A percentile compares a stretch with the other conserved stretches of the same genome.
Evolutionary conservation across 2,329 filamentous ascomycete genomes (phyloP).

Genomic region (Exophiala alcalophila): DNA sequence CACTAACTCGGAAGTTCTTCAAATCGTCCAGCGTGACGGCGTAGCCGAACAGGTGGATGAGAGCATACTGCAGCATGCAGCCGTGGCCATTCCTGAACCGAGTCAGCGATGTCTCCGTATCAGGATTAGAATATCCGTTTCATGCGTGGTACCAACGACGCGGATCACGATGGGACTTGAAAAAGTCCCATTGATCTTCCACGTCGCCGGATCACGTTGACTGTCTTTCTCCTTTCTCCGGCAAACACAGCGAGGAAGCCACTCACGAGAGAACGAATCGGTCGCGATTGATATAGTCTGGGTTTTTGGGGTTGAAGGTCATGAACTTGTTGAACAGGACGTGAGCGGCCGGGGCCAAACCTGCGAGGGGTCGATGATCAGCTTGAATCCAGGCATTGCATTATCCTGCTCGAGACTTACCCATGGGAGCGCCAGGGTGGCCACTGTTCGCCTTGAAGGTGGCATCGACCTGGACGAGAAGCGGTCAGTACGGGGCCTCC

Average conservation of each 20-base stretch:
- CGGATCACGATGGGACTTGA: too few relatives aligned
- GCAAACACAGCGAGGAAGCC: too few relatives aligned
- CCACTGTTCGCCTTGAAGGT: conserved; percentile 94
- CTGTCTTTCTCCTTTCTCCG: too few relatives aligned
- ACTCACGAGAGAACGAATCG: conserved; percentile 98
- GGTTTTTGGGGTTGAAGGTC: conserved; percentile 99
- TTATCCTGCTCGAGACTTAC: conserved; percentile 14
- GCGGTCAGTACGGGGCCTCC: conserved; percentile 11
- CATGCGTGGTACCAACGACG: too few relatives aligned
- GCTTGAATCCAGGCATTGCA: too few relatives aligned
- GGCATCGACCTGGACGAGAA: conserved; percentile 77
- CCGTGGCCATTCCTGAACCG: conserved; percentile 83
- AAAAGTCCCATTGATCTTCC: too few relatives aligned
- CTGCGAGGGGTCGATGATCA: too few relatives aligned
- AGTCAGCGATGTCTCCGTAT: conserved; percentile 14
- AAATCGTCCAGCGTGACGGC: conserved; percentile 81
- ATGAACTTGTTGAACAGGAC: conserved; percentile 99
- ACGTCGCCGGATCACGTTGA: too few relatives aligned
- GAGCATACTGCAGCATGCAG: conserved; percentile 98
- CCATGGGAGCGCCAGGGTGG: conserved; percentile 97
- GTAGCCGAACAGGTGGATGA: conserved; percentile 96
- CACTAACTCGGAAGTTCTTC: conserved; percentile 88
- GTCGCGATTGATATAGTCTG: conserved; percentile 94
- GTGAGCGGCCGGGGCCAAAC: conserved; percentile 91
- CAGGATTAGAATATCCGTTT: not conserved